Evolutionary conservation across 2,329 filamentous ascomycete species (phyloP), one percentile per base, ranked within the genome.

Genomic region (Didymella segeticola): DNA sequence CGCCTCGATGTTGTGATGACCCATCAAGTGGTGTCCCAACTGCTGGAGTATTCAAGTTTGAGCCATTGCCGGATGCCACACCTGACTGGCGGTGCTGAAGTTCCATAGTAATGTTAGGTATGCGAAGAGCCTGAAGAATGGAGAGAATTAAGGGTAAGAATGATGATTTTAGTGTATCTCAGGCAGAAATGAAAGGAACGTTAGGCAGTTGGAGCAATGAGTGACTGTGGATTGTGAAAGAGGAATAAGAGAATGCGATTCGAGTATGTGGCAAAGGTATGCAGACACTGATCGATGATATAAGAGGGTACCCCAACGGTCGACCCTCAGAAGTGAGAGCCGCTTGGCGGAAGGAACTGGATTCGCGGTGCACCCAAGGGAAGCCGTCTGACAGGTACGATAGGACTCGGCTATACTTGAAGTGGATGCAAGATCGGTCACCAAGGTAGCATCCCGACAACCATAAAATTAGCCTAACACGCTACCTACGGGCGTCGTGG

Each of bases 21-120:
- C 43, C 41, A 3, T 64, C 62, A 17, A 58, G 50, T 30, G 53
- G 34, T 49, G 37, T 56, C 62, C 25, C 66, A 69, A 42, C 60
- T 54, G 56, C 69, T 64, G 43, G 63, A 52, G 38, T 62, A 37
- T 66, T 59, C 46, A 77, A 65, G 33, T 72, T 63, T 60, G 76
- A 74, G 56, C 73, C 74, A 56, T 79, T 78, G 5, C 75, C 77
- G 8, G 75, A 75, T 54, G 78, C 61, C n/a, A 78, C 69, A 54
- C 69, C 72, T 62, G 74, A 70, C 56, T 71, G 71, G 53, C 69
- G 65, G 51, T 69, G 53, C 54, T 67, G 67, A 39, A 70, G 57
- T 62, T 70, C 68, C 72, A 78, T 73, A 43, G 52, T 46, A 41
- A 31, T 50, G 53, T 60, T 52, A 58, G 59, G 54, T 57, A 61